Percentiles rank a stretch among this genome's conserved stretches.
These are phyloP conservation scores for Pyrus pyrifolia DNA, from an alignment of 306 rosid genomes.

Conservation along the genomic window DNA sequence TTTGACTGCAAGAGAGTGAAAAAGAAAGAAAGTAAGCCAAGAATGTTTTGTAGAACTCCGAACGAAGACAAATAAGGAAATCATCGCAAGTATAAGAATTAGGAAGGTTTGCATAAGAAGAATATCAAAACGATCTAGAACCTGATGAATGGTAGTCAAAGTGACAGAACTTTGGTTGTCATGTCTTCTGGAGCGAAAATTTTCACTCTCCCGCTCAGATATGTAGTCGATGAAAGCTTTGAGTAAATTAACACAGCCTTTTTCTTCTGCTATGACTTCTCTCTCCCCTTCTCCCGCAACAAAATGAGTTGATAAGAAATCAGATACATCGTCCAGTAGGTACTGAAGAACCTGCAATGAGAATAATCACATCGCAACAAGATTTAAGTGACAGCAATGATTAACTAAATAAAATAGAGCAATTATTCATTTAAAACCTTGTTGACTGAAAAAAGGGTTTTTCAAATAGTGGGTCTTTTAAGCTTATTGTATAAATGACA, in stretches of 20 bases:
- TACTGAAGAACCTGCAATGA: conserved; percentile 75
- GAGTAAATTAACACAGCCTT: conserved; percentile 51
- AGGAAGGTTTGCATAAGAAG: not conserved
- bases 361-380: conserved; percentile 8
- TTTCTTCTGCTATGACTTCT: conserved; percentile 30
- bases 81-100: not conserved
- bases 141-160: conserved; percentile 97
- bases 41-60: not conserved
- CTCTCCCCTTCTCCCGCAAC: conserved; percentile 35
- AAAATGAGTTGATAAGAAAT: conserved; percentile 58
- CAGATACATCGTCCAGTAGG: conserved; percentile 80
- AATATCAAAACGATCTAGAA: conserved; percentile 2
- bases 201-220: conserved; percentile 76
- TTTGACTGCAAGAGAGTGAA: conserved; percentile 58
- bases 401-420: not conserved
- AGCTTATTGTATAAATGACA: not conserved
- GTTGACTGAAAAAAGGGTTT: no score
- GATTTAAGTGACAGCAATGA: not conserved
- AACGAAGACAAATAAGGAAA: not conserved
- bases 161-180: conserved; percentile 75
- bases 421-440: no score
- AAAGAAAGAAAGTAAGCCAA: not conserved
- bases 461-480: no score
- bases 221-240: conserved; percentile 62
- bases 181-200: conserved; percentile 55